Evolutionary conservation across 176 grass and related monocot genomes (phyloP), one percentile per base, ranked within the genome.

Genomic region (Aegilops tauschii): DNA sequence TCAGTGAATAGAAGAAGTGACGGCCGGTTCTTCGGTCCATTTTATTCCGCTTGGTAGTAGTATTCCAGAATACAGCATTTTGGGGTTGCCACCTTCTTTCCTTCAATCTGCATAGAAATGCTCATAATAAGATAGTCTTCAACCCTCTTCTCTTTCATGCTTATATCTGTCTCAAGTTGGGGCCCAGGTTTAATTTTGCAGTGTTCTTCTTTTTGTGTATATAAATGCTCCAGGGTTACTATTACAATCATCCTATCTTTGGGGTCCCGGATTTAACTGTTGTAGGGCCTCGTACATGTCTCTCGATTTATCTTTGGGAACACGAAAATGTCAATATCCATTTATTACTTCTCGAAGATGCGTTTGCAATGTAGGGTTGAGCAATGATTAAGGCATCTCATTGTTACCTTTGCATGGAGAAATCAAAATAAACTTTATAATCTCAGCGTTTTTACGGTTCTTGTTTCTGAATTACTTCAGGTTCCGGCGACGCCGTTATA

Each of bases 401-500:
- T 39, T 49, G 63, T 81, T 81, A 45, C 9, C 69, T 81, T 34
- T 85, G 61, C 76, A 80, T 18, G 30, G 34, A 9, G 12, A 34
- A 39, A 82, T 44, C 64, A 18, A 61, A 49, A 63, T 54, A 28
- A 65, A 74, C 9, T 20, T 9, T 12, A 18, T 76, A 80, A 50
- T 23, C 5, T 80, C 2, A 79, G 61, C 31, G 10, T 88, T 71
- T 44, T 88, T 21, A 88, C 81, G 29, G n/a, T 77, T 80, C 5
- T 23, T 61, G 62, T 84, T 6, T 80, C 61, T 77, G 76, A 76
- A 85, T 27, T 88, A 20, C 52, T 85, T 66, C 90, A 91, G 90
- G 74, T 90, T 78, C 31, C 2, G 44, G 52, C n/a, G 5, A 85
- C n/a, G 9, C 62, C 18, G 79, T 39, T 58, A 58, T 23, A 77